These are phyloP conservation scores for Paratinospora sagittata DNA, from an alignment of 164 flowering plant genomes.

Conservation along the genomic window DNA sequence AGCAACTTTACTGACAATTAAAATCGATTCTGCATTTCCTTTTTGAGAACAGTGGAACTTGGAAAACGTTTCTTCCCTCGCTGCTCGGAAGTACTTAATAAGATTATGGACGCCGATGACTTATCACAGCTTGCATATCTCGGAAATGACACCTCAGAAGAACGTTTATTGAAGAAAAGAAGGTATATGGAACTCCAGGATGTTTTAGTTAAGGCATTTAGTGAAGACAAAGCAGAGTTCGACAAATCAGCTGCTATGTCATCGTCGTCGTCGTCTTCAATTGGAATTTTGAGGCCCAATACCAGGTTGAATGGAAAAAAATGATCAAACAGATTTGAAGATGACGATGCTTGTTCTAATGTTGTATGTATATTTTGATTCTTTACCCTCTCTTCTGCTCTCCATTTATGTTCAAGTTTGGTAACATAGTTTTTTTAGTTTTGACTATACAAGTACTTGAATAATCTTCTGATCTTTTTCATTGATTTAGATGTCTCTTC, in stretches of 20 bases:
- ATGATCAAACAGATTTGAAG: neutral
- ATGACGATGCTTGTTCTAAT: neutral
- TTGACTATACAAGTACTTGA: neutral
- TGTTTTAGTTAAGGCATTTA: conserved; percentile 48
- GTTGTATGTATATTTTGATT: conserved; percentile 2
- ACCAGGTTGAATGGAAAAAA: conserved; percentile 15
- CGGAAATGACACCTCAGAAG: conserved; percentile 40
- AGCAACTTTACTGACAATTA: neutral
- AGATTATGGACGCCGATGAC: conserved; percentile 72
- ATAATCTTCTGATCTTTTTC: neutral
- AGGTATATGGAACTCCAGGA: conserved; percentile 65
- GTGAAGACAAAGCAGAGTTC: conserved; percentile 57
- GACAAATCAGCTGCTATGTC: conserved; percentile 34
- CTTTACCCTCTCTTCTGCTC: neutral
- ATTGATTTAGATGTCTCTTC: neutral
- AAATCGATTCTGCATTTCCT: neutral
- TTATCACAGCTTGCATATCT: conserved; percentile 41
- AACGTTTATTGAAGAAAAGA: conserved; percentile 40
- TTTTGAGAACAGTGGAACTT: conserved; percentile 58
- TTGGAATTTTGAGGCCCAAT: conserved; percentile 21
- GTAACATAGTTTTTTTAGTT: neutral
- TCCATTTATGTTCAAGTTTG: neutral
- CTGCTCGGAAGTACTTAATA: conserved; percentile 66
- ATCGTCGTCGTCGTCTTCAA: conserved; percentile 29
- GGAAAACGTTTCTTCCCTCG: conserved; percentile 85